phyloP scores from a whole-genome alignment of 768 basidiomycete genomes.

The Auricularia cornea region DNA sequence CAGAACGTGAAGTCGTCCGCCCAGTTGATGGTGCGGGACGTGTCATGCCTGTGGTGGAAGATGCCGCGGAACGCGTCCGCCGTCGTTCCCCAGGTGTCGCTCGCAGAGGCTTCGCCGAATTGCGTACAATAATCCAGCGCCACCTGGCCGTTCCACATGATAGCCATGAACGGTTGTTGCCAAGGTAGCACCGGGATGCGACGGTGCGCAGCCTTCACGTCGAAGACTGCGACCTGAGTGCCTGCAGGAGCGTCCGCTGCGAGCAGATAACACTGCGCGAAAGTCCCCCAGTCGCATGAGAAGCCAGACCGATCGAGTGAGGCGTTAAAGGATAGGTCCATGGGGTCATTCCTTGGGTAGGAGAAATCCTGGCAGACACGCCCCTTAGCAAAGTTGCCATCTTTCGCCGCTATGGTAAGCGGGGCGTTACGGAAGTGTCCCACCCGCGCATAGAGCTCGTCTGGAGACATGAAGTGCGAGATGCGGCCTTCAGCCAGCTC shows the following conservation, averaged over 20 bases:
- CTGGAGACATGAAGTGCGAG: neutral
- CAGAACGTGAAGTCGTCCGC: slow-evolving; percentile 30
- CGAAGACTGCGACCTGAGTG: slow-evolving; percentile 28
- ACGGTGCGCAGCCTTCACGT: slow-evolving; percentile 20
- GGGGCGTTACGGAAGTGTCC: neutral
- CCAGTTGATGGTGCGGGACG: slow-evolving; percentile 25
- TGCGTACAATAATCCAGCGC: slow-evolving; percentile 27
- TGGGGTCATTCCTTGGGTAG: slow-evolving; percentile 17
- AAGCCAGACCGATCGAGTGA: slow-evolving; percentile 23
- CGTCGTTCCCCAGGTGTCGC: slow-evolving; percentile 24
- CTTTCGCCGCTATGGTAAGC: neutral
- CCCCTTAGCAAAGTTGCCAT: neutral
- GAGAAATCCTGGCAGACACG: slow-evolving; percentile 25
- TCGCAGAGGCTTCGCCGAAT: slow-evolving; percentile 23
- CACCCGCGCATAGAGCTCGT: neutral
- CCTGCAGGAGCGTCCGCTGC: slow-evolving; percentile 25
- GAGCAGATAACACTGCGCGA: slow-evolving; percentile 17
- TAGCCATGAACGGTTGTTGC: slow-evolving; percentile 17
- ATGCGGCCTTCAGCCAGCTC: neutral
- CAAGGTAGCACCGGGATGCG: slow-evolving; percentile 24
- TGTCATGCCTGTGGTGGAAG: slow-evolving; percentile 13
- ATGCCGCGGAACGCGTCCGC: slow-evolving; percentile 26
- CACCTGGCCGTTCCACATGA: slow-evolving; percentile 15
- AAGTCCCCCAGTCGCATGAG: slow-evolving; percentile 32
- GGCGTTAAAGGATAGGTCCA: slow-evolving; percentile 22